These are phyloP conservation scores for Camellia lanceoleosa DNA, from an alignment of 148 eudicot species.

Conservation along the genomic window DNA sequence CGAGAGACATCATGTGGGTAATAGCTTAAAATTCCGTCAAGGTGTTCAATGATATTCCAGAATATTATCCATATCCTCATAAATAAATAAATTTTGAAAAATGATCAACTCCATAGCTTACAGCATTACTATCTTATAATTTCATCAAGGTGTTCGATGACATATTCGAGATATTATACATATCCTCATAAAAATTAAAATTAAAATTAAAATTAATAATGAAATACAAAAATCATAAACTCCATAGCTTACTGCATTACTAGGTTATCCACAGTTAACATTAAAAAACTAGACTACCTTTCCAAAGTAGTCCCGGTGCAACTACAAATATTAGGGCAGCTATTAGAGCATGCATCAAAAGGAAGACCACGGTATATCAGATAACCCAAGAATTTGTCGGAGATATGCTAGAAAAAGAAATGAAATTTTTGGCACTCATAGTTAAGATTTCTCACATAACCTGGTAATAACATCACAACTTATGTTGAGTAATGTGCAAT, in stretches of 20 bases:
- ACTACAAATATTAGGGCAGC: background rate
- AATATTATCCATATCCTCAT: background rate
- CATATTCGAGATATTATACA: conserved; percentile 4
- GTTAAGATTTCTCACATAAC: background rate
- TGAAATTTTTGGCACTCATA: background rate
- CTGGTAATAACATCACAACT: background rate
- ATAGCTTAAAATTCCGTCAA: conserved; percentile 66
- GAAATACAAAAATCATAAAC: background rate
- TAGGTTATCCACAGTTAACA: background rate
- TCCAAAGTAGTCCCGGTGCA: background rate
- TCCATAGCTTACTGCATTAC: background rate
- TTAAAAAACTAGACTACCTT: background rate
- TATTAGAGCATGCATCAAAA: background rate
- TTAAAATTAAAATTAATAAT: no score
- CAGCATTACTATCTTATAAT: background rate
- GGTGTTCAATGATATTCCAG: conserved; percentile 28
- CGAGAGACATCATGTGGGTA: conserved; percentile 92
- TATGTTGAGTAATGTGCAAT: background rate
- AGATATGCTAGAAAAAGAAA: background rate
- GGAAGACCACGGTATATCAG: background rate
- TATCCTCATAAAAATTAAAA: no score
- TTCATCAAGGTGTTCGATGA: conserved; percentile 50
- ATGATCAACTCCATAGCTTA: background rate
- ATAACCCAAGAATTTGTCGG: background rate
- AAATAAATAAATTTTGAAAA: background rate